phyloP scores from a whole-genome alignment of 768 basidiomycete species.

The Suillus subaureus region DNA sequence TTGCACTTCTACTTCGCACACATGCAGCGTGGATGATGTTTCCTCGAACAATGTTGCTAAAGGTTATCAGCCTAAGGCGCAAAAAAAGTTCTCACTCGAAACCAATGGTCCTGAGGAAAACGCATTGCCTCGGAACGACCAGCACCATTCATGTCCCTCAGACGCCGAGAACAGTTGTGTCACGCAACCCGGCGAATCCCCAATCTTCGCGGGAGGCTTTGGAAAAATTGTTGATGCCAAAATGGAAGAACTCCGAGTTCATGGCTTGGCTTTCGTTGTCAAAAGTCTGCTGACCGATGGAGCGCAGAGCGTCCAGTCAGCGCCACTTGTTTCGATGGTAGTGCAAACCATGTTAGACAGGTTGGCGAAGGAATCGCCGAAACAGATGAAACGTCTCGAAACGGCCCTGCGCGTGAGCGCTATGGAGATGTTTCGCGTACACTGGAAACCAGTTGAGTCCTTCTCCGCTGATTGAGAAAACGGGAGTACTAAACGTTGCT shows the following conservation, averaged over 20 bases:
- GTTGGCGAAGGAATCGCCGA: conserved; percentile 4
- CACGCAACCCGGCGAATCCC: neutral
- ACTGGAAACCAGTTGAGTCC: conserved; percentile 18
- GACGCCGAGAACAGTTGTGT: conserved; percentile 13
- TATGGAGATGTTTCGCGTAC: conserved; percentile 14
- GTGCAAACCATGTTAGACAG: conserved; percentile 9
- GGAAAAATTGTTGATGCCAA: conserved; percentile 9
- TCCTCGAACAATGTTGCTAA: neutral
- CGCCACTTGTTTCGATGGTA: conserved; percentile 6
- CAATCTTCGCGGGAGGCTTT: conserved; percentile 15
- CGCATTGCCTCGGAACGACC: neutral
- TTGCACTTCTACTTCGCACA: conserved; percentile 2
- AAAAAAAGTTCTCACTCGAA: neutral
- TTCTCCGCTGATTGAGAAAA: neutral
- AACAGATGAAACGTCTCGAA: conserved; percentile 8
- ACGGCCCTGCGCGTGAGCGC: conserved; percentile 10
- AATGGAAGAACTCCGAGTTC: conserved; percentile 2
- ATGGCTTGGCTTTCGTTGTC: conserved; percentile 9
- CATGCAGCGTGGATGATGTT: neutral
- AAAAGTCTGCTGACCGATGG: conserved; percentile 11
- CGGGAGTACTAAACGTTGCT: neutral
- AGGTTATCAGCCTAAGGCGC: neutral
- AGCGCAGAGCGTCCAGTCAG: conserved; percentile 8
- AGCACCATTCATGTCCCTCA: conserved; percentile 6
- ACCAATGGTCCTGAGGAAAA: conserved; percentile 1